A percentile compares a stretch with the other conserved stretches of the same genome.
These are phyloP conservation scores for Theileria orientalis DNA, from an alignment of 169 alveolate species.

Conservation along the genomic window DNA sequence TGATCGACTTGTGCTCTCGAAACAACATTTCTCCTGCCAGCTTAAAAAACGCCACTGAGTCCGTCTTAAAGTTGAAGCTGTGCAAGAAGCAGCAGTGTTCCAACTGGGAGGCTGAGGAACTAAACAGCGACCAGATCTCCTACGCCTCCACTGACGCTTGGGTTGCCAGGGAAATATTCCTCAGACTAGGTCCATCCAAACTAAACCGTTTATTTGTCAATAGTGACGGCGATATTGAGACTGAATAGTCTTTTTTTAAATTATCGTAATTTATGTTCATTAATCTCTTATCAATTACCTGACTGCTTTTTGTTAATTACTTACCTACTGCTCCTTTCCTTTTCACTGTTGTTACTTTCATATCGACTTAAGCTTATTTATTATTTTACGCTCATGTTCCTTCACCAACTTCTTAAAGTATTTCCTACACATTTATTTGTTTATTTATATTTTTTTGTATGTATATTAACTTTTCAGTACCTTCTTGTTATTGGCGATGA, in stretches of 20 bases:
- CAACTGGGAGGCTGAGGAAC: slow-evolving; percentile 60
- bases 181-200: slow-evolving; percentile 22
- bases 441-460: not conserved
- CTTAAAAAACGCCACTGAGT: slow-evolving; percentile 43
- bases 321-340: not conserved
- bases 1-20: slow-evolving; percentile 31
- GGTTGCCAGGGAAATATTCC: slow-evolving; percentile 46
- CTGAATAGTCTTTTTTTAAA: not conserved
- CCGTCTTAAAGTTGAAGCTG: slow-evolving; percentile 30
- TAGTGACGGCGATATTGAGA: slow-evolving; percentile 39
- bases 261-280: too few relatives aligned
- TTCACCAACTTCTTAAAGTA: slow-evolving; percentile 29
- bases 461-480: too few relatives aligned
- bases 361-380: slow-evolving; percentile 11
- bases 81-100: slow-evolving; percentile 63
- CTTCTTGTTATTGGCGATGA: slow-evolving; percentile 6
- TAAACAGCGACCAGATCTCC: slow-evolving; percentile 35
- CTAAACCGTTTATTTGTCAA: slow-evolving; percentile 28
- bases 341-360: too few relatives aligned
- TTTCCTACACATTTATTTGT: slow-evolving; percentile 17
- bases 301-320: not conserved
- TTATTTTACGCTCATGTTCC: slow-evolving; percentile 40
- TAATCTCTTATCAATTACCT: too few relatives aligned
- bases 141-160: slow-evolving; percentile 70
- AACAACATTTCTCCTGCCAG: slow-evolving; percentile 41